Base-by-base conservation (phyloP, 2,329 filamentous ascomycete genomes). In the Fusarium proliferatum region DNA sequence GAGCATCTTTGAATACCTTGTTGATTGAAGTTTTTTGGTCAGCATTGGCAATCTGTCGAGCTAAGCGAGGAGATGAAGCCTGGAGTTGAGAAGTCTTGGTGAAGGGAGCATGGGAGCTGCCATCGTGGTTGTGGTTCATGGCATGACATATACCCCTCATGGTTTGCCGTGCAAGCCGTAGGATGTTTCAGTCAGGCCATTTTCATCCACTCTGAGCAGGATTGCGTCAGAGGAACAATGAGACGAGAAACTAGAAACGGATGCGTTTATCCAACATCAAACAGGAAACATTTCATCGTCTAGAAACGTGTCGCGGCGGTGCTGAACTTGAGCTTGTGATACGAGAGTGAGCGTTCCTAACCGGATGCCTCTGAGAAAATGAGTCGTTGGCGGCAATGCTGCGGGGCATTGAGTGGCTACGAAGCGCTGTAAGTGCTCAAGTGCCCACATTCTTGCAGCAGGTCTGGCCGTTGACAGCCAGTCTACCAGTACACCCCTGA, bases 291-390 rank as follows among this genome's bases (percentile, higher is more conserved):
- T 52, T 26, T 11, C 10, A 19, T 55, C 21, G 30, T 30, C 42
- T 48, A 62, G 53, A 70, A 56, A 67, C 72, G 68, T 59, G 41
- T 28, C 43, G 52, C 61, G 68, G 59, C 48, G 41, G 42, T 67
- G 62, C 38, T 61, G 61, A 61, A 38, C 60, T 61, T 34, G 51
- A 61, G 36, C 64, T 61, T 39, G 51, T 72, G 62, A 74, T 48
- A 67, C 56, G 49, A 62, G 63, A 36, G 45, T 57, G 61, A 42
- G 56, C 64, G 69, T 58, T 70, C 65, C 57, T 46, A 49, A 55
- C 71, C 52, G 72, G 76, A 76, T 75, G 71, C 76, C 75, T 78
- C 73, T 59, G 53, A 48, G 66, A 70, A 61, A 61, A 51, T 63
- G 69, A 61, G 39, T 62, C 62, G 63, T 67, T 70, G 67, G 74